Evolutionary conservation across 176 grass and related monocot genomes (phyloP).

Genomic region (Musa beccarii): DNA sequence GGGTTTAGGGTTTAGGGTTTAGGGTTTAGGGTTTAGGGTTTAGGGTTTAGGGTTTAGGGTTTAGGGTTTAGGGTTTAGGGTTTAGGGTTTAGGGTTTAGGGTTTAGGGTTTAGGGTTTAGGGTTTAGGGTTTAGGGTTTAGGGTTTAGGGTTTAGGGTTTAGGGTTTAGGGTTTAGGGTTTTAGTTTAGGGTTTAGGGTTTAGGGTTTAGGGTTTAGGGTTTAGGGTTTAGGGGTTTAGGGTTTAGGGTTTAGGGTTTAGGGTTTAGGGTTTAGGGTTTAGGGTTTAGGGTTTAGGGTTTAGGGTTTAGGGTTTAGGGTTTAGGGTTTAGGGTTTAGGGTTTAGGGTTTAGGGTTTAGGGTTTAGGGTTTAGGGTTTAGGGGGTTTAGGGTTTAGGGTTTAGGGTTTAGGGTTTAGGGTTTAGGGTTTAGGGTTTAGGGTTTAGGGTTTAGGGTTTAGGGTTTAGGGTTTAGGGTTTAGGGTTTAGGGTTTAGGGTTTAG

Average conservation of each 20-base stretch:
- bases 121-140: background rate
- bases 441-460: no score
- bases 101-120: slow-evolving; percentile 6
- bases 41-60: background rate
- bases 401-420: no score
- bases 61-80: slow-evolving; percentile 7
- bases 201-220: slow-evolving; percentile 13
- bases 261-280: slow-evolving; percentile 6
- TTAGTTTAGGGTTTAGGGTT: slow-evolving; percentile 18
- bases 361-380: no score
- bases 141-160: slow-evolving; percentile 15
- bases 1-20: background rate
- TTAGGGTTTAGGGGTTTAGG: slow-evolving; percentile 8
- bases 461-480: no score
- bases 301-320: slow-evolving; percentile 7
- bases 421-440: no score
- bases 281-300: slow-evolving; percentile 12
- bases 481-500: no score
- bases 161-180: slow-evolving; percentile 10
- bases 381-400: no score
- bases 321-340: background rate
- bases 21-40: slow-evolving; percentile 2
- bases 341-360: no score
- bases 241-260: slow-evolving; percentile 11
- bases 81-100: slow-evolving; percentile 5